phyloP scores from a whole-genome alignment of 371 early-diverging fungal species.

The Mortierella sp. region DNA sequence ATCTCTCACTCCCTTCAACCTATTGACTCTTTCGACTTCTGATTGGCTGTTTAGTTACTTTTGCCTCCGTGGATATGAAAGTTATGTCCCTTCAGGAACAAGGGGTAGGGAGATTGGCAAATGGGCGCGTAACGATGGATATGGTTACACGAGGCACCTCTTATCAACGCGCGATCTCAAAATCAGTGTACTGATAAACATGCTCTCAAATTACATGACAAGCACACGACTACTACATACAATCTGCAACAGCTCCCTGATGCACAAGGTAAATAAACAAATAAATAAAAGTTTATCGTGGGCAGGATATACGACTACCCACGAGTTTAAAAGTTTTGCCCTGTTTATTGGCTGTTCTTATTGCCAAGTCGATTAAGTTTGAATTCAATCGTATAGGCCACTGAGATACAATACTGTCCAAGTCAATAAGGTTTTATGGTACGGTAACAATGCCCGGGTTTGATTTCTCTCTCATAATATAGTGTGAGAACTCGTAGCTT shows the following conservation, averaged over 20 bases:
- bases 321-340: neutral
- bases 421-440: neutral
- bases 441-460: neutral
- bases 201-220: slow-evolving; percentile 12
- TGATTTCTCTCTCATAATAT: neutral
- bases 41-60: neutral
- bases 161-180: slow-evolving; percentile 44
- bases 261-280: slow-evolving; percentile 10
- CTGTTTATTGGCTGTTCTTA: neutral
- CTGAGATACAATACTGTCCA: neutral
- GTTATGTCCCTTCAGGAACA: neutral
- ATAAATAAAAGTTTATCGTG: slow-evolving; percentile 36
- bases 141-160: slow-evolving; percentile 24
- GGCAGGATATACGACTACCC: slow-evolving; percentile 7
- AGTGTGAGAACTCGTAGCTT: neutral
- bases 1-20: neutral
- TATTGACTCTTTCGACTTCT: neutral
- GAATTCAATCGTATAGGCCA: neutral
- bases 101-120: neutral
- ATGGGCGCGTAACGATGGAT: neutral
- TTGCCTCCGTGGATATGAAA: slow-evolving; percentile 1
- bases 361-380: neutral
- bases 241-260: too few relatives aligned
- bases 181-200: slow-evolving; percentile 1
- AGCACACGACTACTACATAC: slow-evolving; percentile 1